phyloP scores from a whole-genome alignment of 176 grass and related monocot genomes.

The Avena sativa region DNA sequence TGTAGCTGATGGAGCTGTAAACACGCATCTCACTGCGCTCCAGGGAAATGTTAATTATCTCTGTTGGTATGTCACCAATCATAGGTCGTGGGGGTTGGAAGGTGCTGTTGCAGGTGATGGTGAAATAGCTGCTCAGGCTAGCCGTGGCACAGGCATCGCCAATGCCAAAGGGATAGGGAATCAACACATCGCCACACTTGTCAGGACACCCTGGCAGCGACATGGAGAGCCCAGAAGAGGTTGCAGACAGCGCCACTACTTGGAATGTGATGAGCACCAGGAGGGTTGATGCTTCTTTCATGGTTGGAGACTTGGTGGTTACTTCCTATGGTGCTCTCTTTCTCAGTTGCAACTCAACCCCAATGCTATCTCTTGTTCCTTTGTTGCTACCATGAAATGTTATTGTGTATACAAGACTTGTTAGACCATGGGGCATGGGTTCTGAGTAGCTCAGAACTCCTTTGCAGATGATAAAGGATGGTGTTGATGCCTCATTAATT shows the following conservation, averaged over 20 bases:
- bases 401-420: neutral
- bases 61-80: neutral
- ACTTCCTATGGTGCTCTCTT: neutral
- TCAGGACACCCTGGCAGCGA: slow-evolving; percentile 24
- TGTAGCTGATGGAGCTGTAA: slow-evolving; percentile 3
- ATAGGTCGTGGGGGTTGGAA: slow-evolving; percentile 11
- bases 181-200: slow-evolving; percentile 33
- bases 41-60: slow-evolving; percentile 26
- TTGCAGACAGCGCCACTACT: neutral
- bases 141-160: neutral
- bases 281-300: neutral
- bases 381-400: neutral
- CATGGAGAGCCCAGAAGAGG: neutral
- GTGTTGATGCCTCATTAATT: neutral
- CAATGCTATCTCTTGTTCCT: neutral
- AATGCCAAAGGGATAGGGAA: slow-evolving; percentile 43
- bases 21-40: neutral
- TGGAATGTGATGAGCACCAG: neutral
- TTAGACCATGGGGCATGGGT: neutral
- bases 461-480: neutral
- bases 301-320: slow-evolving; percentile 19
- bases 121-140: slow-evolving; percentile 30
- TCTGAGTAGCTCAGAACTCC: neutral
- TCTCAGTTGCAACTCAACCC: neutral
- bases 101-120: slow-evolving; percentile 23